Conservation (phyloP, 1,284 basidiomycete species). For the Neotropicomus parvogracilis region DNA sequence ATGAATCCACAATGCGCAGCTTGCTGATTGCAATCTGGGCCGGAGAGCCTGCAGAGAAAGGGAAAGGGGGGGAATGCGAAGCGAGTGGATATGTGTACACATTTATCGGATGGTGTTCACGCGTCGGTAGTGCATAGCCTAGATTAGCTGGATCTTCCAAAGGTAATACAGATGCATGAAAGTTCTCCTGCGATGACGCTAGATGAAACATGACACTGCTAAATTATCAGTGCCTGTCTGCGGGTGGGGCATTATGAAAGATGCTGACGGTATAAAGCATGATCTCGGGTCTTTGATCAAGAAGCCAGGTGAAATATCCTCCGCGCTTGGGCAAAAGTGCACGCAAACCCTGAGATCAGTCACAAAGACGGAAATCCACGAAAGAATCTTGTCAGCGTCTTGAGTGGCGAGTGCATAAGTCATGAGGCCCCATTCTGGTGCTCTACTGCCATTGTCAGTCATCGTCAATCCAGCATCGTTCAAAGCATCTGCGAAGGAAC, state of each 20-base stretch:
- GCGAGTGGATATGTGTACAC: constrained; percentile 40
- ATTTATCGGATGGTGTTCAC: constrained; percentile 31
- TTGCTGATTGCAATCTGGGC: constrained; percentile 28
- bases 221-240: constrained; percentile 1
- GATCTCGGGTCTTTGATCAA: constrained; percentile 29
- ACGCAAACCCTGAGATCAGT: constrained; percentile 34
- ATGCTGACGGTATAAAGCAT: constrained; percentile 32
- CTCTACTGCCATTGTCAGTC: constrained; percentile 2
- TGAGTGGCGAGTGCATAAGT: constrained; percentile 36
- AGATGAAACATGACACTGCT: constrained; percentile 39
- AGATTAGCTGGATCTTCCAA: constrained; percentile 28
- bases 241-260: neutral
- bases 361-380: constrained; percentile 14
- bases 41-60: constrained; percentile 36
- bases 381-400: constrained; percentile 23
- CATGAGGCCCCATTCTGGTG: constrained; percentile 36
- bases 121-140: constrained; percentile 28
- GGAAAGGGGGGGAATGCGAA: constrained; percentile 38
- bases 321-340: constrained; percentile 38
- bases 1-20: constrained; percentile 29
- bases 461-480: constrained; percentile 17
- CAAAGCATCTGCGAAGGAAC: constrained; percentile 21
- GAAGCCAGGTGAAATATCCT: constrained; percentile 28
- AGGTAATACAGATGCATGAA: constrained; percentile 35
- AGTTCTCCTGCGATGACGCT: constrained; percentile 37